These are phyloP conservation scores for Phytopythium chamaehyphon DNA, from an alignment of 352 stramenopile species.

Conservation along the genomic window DNA sequence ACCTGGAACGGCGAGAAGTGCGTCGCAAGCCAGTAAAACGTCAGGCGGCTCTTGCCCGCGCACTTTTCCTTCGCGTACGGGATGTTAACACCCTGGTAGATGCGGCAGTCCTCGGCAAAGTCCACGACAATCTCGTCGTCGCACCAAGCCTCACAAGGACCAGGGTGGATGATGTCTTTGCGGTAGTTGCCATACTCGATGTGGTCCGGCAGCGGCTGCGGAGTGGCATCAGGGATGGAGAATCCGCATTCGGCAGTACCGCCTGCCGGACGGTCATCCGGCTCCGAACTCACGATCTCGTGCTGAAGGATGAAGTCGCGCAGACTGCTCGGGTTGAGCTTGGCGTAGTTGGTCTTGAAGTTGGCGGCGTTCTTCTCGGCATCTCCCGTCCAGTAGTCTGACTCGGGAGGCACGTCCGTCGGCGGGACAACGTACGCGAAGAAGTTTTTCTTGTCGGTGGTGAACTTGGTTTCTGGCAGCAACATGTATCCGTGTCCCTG, in stretches of 20 bases:
- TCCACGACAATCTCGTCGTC: conserved; percentile 35
- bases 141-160: conserved; percentile 42
- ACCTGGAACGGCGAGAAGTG: conserved; percentile 10
- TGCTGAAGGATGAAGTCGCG: conserved; percentile 10
- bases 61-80: conserved; percentile 28
- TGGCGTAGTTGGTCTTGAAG: conserved; percentile 12
- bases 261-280: conserved; percentile 1
- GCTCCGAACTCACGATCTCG: conserved; percentile 3
- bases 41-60: conserved; percentile 22
- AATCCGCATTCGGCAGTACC: conserved; percentile 23
- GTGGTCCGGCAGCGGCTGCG: conserved; percentile 20
- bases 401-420: conserved; percentile 10
- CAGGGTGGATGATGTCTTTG: conserved; percentile 30
- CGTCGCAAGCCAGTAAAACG: conserved; percentile 35
- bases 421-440: conserved; percentile 13
- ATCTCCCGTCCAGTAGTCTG: conserved; percentile 15
- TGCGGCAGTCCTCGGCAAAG: conserved; percentile 32
- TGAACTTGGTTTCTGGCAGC: conserved; percentile 21
- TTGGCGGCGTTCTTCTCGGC: conserved; percentile 15
- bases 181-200: conserved; percentile 26
- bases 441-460: conserved; percentile 18
- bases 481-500: conserved; percentile 20
- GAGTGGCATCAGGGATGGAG: conserved; percentile 16
- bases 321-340: conserved; percentile 8
- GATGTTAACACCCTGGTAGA: conserved; percentile 21